Evolutionary conservation across 495 filamentous ascomycete genomes (phyloP).

Genomic region (Penicillium goetzii): DNA sequence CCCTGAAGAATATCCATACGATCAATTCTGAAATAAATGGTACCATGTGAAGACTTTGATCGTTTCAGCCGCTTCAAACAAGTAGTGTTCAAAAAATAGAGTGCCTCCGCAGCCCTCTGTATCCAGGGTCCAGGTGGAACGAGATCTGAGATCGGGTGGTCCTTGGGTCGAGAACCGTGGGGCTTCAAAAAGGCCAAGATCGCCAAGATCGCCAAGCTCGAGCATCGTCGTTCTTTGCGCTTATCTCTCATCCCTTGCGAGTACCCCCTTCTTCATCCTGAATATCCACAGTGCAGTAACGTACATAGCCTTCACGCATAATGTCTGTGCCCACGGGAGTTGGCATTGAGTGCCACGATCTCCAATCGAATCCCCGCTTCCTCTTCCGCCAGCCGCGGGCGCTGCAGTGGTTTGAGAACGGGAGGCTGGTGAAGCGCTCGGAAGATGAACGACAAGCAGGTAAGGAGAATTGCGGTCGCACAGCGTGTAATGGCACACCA

Average conservation of each 20-base stretch:
- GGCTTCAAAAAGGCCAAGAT: neutral
- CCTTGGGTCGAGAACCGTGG: conserved; percentile 1
- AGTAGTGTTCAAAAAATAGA: no score
- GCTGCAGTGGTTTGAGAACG: conserved; percentile 47
- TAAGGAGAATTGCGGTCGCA: conserved; percentile 15
- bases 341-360: conserved; percentile 24
- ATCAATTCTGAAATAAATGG: no score
- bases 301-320: conserved; percentile 1
- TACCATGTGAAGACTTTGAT: no score
- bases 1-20: no score
- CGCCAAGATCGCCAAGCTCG: conserved; percentile 5
- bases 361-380: conserved; percentile 31
- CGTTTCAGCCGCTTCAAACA: no score
- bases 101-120: neutral
- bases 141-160: conserved; percentile 4
- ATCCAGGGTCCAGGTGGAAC: neutral
- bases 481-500: neutral
- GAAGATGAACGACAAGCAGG: conserved; percentile 45
- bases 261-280: neutral
- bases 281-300: neutral
- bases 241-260: neutral
- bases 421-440: conserved; percentile 36
- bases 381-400: conserved; percentile 44
- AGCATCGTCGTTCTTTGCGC: neutral
- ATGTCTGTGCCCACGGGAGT: conserved; percentile 1